Base-by-base conservation (phyloP, 768 basidiomycete genomes). In the Termitomyces heimii region DNA sequence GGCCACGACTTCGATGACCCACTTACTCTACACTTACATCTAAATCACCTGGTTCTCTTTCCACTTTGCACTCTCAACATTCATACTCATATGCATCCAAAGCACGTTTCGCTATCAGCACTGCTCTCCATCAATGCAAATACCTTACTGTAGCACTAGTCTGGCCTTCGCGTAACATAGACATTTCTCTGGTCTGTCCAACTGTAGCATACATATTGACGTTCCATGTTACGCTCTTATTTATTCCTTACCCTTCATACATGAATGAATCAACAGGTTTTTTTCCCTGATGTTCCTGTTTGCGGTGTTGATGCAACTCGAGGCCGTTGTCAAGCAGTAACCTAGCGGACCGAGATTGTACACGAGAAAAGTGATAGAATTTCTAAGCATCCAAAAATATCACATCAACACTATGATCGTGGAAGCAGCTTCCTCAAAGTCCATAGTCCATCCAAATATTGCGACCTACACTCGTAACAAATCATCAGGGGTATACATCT, bases 101-200 rank as follows among this genome's bases (percentile, higher is more conserved):
- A 43, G 31, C 31, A 48, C 28, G 34, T 40, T 39, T 52, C 22
- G 35, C 54, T 47, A 59, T 61, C 55, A 58, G 53, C 56, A 63
- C 45, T 54, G 46, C 52, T 45, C 48, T 34, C 45, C 31, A 35
- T 56, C 35, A 35, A 46, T 40, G 44, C 53, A 32, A 28, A 51
- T 47, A 20, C 43, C 51, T 53, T 45, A 55, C 60, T 70, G 69
- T 70, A 70, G 65, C 68, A 61, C 43, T 68, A 67, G 52, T 54
- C 55, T 57, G 53, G 57, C 52, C 22, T 26, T 37, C 64, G 56
- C 62, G 52, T n/a, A 29, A 52, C 37, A 39, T 13, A 28, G 18
- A 29, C n/a, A 28, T 52, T 10, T 51, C 7, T 10, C 16, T 50
- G 12, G 9, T 37, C 32, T 45, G 13, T 37, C 39, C 52, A 62